Base-by-base conservation (phyloP, 1,284 basidiomycete species). In the Schizopora paradoxa region DNA sequence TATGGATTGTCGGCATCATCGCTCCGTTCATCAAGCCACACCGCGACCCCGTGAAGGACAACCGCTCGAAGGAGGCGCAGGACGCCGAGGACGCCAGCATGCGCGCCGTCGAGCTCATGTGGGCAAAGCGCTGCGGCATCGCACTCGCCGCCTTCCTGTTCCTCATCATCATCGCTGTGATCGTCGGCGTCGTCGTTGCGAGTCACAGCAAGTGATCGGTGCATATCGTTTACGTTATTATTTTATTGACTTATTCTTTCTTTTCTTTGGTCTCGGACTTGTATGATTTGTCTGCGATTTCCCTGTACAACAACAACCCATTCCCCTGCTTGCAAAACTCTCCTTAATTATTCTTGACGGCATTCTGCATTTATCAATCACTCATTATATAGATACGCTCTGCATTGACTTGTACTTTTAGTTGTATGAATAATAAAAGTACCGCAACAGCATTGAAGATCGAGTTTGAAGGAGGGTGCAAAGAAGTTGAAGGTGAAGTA, bases 11-110 rank as follows among this genome's bases (percentile, higher is more conserved):
- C 27, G 48, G 48, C 13, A 42, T 46, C 10, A 40, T 43, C 29
- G 48, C 43, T n/a, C 48, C 48, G 11, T 50, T 50, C 28, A 41
- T 50, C 10, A 41, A 39, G 27, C 38, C 48, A 3, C 25, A 19
- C 11, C 37, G 29, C 14, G 44, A 50, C 25, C 43, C 39, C 6
- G 18, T 44, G 14, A 38, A 18, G 21, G 48, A 50, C 27, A 50
- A 50, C 22, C 43, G 48, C n/a, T 31, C 48, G 4, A 50, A 50
- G 39, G 48, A 50, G 16, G 48, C 43, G 10, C 43, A 46, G 22
- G 44, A 50, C 14, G 39, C 33, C 8, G 48, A 46, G 10, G 39
- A 34, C 23, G 32, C 33, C 34, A 42, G 29, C 18, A 50, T 50
- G 34, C 48, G 48, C 25, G 29, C 21, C 11, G 32, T 38, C 16